Base-by-base conservation (phyloP, 495 filamentous ascomycete species). In the Penicillium argentinense region DNA sequence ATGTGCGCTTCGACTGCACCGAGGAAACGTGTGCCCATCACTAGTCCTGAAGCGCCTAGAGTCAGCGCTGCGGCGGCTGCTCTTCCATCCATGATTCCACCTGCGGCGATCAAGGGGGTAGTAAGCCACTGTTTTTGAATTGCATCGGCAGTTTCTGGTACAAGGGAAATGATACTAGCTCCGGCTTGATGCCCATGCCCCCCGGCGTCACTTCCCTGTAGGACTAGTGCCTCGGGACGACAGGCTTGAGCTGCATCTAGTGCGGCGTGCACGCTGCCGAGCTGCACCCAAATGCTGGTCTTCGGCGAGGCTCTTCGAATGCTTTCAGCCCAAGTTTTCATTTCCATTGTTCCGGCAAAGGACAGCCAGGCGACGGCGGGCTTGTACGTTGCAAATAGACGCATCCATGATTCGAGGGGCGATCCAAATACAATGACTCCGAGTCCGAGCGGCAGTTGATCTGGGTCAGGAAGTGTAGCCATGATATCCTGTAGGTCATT, bases 191-290 rank as follows among this genome's bases (percentile, higher is more conserved):
- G 71, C n/a, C 87, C 84, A 62, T 91, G 88, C 0, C 88, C 88
- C 5, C 88, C 87, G 0, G 87, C 84, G 58, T 91, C 87, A 8
- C 66, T 56, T 2, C 87, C 87, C 56, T 91, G 86, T 8, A 86
- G 69, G 6, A 89, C 84, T 1, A 91, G 51, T 5, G 82, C 83
- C 56, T 89, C 84, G 1, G 83, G 82, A 5, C 34, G 22, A 12
- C 66, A 58, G 4, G 44, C 47, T 16, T 55, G 53, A 5, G 59
- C 68, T 1, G 72, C 71, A 11, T 71, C 67, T 0, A 80, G 13
- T 0, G 83, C 81, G 45, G 82, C 81, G 0, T 42, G 42, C 4
- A 89, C 74, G 12, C 78, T 81, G n/a, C 85, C 80, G 34, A 88
- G 63, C 56, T 90, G 87, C 9, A 88, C 64, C 82, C 85, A 90